Percentiles rank a stretch among this genome's conserved stretches.
Evolutionary conservation across 768 basidiomycete species (phyloP).

Genomic region (Megacollybia marginata): DNA sequence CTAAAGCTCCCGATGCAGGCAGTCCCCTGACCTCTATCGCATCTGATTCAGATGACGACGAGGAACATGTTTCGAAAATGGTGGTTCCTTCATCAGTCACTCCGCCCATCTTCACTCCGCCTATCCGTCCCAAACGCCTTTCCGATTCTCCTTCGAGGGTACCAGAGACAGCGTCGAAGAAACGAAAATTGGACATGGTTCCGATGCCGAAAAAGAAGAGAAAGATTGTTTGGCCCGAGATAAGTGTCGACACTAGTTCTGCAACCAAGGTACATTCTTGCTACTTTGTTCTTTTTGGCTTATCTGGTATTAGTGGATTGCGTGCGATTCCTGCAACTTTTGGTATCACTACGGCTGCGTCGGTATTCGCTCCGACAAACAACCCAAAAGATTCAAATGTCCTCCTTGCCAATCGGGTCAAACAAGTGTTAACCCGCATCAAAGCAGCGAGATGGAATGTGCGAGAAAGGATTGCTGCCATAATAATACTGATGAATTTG

Average conservation of each 20-base stretch:
- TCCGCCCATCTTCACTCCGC: too few species aligned
- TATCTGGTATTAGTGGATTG: not conserved
- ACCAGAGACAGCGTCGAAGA: too few species aligned
- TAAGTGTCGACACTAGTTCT: not conserved
- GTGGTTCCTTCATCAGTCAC: too few species aligned
- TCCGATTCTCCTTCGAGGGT: too few species aligned
- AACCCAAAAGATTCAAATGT: not conserved
- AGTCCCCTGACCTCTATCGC: too few species aligned
- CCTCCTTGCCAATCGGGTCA: not conserved
- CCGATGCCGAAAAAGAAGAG: too few species aligned
- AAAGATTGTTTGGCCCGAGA: not conserved
- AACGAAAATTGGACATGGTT: too few species aligned
- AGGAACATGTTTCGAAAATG: too few species aligned
- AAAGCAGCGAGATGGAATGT: not conserved
- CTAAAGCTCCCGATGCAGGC: too few species aligned
- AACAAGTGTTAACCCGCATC: not conserved
- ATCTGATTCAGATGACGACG: too few species aligned
- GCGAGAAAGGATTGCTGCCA: not conserved
- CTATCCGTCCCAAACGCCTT: too few species aligned
- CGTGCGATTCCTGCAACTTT: not conserved
- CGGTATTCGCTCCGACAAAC: not conserved
- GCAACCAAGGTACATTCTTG: not conserved
- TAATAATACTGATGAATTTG: not conserved
- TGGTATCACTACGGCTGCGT: not conserved
- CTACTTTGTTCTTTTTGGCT: not conserved